These are phyloP conservation scores for Bretschneidera sinensis DNA, from an alignment of 345 rosid species.

Conservation along the genomic window DNA sequence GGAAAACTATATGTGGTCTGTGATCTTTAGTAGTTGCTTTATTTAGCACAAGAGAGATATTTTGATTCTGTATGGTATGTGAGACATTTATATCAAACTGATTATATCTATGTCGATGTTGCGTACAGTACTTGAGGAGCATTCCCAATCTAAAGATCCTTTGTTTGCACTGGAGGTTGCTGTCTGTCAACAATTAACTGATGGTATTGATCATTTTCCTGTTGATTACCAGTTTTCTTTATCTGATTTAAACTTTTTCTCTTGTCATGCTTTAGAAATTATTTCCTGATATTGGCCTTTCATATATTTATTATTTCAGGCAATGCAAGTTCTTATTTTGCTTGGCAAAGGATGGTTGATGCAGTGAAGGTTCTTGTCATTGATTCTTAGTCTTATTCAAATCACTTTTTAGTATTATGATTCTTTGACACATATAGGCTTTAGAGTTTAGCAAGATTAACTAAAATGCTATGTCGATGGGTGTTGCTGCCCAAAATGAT, in stretches of 20 bases:
- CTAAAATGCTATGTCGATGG: not conserved
- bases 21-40: too few species aligned
- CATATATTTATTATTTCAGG: constrained; percentile 28
- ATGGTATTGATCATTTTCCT: constrained; percentile 24
- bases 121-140: constrained; percentile 47
- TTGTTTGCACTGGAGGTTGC: constrained; percentile 43
- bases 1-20: too few species aligned
- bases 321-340: constrained; percentile 16
- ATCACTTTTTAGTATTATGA: constrained; percentile 1
- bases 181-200: constrained; percentile 21
- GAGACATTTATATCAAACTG: constrained; percentile 1
- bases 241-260: not conserved
- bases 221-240: not conserved
- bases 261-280: constrained; percentile 1
- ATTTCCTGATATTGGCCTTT: not conserved
- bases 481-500: not conserved
- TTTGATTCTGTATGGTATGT: not conserved
- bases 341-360: constrained; percentile 66
- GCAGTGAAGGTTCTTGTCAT: constrained; percentile 42
- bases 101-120: constrained; percentile 12
- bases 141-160: constrained; percentile 42
- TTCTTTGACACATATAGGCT: too few species aligned
- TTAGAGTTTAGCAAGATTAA: too few species aligned
- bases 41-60: too few species aligned
- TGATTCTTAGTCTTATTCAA: constrained; percentile 4